Percentiles rank a stretch among this genome's conserved stretches.
phyloP scores from a whole-genome alignment of 768 basidiomycete species.

The Pisolithus albus region DNA sequence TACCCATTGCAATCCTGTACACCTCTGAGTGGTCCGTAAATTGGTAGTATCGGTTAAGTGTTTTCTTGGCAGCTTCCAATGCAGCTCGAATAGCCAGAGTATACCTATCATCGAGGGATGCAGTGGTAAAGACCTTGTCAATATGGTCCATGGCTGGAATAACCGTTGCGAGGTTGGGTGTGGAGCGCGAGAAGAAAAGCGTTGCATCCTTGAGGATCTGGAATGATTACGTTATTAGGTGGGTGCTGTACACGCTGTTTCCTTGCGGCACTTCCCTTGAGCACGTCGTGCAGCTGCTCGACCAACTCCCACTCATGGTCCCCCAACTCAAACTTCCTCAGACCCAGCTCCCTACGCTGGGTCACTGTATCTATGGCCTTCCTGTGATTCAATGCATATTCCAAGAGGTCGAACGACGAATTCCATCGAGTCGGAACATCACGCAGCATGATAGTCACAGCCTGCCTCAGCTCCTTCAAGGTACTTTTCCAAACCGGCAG shows the following conservation, averaged over 20 bases:
- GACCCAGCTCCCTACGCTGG: constrained; percentile 2
- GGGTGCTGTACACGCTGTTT: background rate
- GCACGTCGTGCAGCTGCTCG: constrained; percentile 14
- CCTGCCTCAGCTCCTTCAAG: too few species aligned
- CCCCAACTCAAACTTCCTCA: constrained; percentile 10
- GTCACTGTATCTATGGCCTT: constrained; percentile 19
- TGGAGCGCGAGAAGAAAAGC: background rate
- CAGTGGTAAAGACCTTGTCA: too few species aligned
- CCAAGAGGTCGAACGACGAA: constrained; percentile 17
- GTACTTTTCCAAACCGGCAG: too few species aligned
- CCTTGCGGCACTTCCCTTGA: constrained; percentile 8
- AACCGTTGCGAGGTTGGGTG: background rate
- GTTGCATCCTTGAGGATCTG: constrained; percentile 19
- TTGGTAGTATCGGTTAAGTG: constrained; percentile 21
- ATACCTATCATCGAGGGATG: constrained; percentile 10
- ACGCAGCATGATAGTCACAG: background rate
- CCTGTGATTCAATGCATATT: constrained; percentile 14
- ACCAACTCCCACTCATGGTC: constrained; percentile 19
- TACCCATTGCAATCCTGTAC: constrained; percentile 26
- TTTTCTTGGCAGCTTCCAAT: constrained; percentile 13
- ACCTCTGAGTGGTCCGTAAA: constrained; percentile 16
- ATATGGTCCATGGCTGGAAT: background rate
- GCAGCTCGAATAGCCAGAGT: constrained; percentile 6
- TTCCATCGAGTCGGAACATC: constrained; percentile 15
- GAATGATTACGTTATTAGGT: background rate